Conservation (phyloP, 2,329 filamentous ascomycete genomes). For the Aspergillus fumigatus region DNA sequence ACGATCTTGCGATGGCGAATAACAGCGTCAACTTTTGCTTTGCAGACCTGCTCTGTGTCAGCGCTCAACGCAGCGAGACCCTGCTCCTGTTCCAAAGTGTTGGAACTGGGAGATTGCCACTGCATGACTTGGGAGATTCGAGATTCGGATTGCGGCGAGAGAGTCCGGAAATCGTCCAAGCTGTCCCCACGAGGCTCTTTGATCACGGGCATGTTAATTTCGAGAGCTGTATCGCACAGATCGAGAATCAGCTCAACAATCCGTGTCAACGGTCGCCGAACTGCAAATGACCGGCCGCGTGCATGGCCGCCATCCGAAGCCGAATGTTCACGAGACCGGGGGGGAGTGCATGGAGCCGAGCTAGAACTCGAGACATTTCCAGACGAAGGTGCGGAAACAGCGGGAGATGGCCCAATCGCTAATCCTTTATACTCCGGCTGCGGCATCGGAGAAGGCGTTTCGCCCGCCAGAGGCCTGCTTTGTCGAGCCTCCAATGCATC, state of each 20-base stretch:
- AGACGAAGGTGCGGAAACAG: conserved; percentile 65
- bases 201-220: conserved; percentile 89
- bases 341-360: conserved; percentile 60
- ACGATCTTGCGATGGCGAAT: conserved; percentile 87
- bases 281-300: conserved; percentile 81
- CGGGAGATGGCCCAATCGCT: conserved; percentile 69
- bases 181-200: conserved; percentile 69
- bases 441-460: conserved; percentile 48
- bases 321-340: conserved; percentile 65
- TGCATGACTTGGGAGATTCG: conserved; percentile 90
- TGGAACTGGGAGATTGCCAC: conserved; percentile 92
- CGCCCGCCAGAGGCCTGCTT: conserved; percentile 37
- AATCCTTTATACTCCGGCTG: conserved; percentile 83
- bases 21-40: conserved; percentile 87
- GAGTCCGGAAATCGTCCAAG: conserved; percentile 75
- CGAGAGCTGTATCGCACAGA: conserved; percentile 89
- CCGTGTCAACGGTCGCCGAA: conserved; percentile 80
- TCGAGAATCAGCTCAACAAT: conserved; percentile 95
- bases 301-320: conserved; percentile 68
- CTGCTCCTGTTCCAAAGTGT: conserved; percentile 88
- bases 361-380: conserved; percentile 67
- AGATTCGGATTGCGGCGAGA: conserved; percentile 93
- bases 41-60: conserved; percentile 80
- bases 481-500: conserved; percentile 74
- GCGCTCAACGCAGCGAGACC: conserved; percentile 81